phyloP scores from a whole-genome alignment of 768 basidiomycete genomes.

The Boletus sensibilis region DNA sequence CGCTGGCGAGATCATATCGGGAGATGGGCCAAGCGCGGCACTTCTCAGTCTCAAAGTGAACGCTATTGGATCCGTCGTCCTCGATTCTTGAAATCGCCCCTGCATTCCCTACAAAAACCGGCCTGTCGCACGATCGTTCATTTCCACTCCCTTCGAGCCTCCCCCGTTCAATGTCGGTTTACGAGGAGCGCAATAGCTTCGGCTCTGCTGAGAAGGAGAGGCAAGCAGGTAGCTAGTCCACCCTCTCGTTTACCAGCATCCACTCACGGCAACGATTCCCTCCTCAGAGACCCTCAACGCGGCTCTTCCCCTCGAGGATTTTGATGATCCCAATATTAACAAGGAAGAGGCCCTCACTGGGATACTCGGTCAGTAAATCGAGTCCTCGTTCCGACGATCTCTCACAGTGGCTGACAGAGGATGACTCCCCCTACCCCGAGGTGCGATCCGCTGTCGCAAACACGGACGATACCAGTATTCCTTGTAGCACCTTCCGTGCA shows the following conservation, averaged over 20 bases:
- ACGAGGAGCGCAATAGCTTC: constrained; percentile 17
- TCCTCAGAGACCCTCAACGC: constrained; percentile 4
- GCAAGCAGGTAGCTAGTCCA: constrained; percentile 5
- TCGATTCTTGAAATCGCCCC: not conserved
- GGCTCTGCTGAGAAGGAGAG: constrained; percentile 28
- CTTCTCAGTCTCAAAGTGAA: not conserved
- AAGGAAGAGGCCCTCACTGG: constrained; percentile 26
- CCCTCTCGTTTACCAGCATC: not conserved
- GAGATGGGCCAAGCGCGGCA: not conserved
- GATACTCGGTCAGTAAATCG: constrained; percentile 20
- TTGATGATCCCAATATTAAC: constrained; percentile 41
- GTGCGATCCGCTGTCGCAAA: constrained; percentile 77
- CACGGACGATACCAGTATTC: constrained; percentile 67
- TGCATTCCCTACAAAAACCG: constrained; percentile 15
- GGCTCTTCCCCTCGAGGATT: constrained; percentile 19
- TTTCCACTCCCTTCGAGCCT: not conserved
- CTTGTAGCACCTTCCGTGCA: constrained; percentile 56
- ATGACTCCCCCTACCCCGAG: constrained; percentile 85
- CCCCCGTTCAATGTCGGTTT: constrained; percentile 18
- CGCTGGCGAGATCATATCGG: not conserved
- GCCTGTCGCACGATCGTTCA: not conserved
- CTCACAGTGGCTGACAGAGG: constrained; percentile 36
- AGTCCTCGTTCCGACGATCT: constrained; percentile 12
- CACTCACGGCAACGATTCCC: not conserved
- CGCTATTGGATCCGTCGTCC: not conserved